A percentile compares a stretch with the other conserved stretches of the same genome.
Evolutionary conservation across 176 grass and related monocot genomes (phyloP).

Genomic region (Bolboschoenus planiculmis): DNA sequence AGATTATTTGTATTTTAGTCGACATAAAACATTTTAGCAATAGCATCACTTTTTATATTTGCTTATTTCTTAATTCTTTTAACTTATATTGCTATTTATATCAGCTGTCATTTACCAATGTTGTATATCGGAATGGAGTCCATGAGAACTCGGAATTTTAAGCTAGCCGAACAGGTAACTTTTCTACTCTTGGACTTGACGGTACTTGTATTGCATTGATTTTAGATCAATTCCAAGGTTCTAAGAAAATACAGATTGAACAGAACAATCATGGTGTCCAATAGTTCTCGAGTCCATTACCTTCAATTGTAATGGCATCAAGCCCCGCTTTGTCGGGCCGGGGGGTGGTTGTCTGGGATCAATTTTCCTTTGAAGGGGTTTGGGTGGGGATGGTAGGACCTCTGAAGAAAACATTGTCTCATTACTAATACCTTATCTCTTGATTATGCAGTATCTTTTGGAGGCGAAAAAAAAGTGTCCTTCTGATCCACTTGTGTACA

Average conservation of each 20-base stretch:
- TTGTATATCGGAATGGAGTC: slow-evolving; percentile 98
- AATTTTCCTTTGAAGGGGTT: background rate
- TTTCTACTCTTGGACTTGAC: background rate
- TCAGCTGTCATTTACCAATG: slow-evolving; percentile 90
- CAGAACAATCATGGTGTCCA: background rate
- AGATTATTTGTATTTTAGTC: background rate
- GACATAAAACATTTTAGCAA: background rate
- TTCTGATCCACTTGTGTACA: slow-evolving; percentile 95
- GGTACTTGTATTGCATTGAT: background rate
- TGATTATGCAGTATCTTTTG: slow-evolving; percentile 71
- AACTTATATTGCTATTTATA: slow-evolving; percentile 23
- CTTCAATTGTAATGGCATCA: slow-evolving; percentile 4
- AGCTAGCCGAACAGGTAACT: slow-evolving; percentile 90
- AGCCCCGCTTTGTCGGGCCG: background rate
- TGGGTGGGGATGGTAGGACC: background rate
- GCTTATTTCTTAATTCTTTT: slow-evolving; percentile 6
- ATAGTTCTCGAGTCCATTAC: background rate
- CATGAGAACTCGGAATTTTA: slow-evolving; percentile 79
- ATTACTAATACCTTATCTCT: slow-evolving; percentile 22
- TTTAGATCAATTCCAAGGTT: background rate
- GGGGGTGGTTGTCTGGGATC: background rate
- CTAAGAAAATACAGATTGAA: background rate
- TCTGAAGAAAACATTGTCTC: background rate
- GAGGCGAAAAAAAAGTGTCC: slow-evolving; percentile 87
- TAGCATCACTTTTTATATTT: background rate